phyloP scores from a whole-genome alignment of 257 asterid genomes.

The Solanum peruvianum region DNA sequence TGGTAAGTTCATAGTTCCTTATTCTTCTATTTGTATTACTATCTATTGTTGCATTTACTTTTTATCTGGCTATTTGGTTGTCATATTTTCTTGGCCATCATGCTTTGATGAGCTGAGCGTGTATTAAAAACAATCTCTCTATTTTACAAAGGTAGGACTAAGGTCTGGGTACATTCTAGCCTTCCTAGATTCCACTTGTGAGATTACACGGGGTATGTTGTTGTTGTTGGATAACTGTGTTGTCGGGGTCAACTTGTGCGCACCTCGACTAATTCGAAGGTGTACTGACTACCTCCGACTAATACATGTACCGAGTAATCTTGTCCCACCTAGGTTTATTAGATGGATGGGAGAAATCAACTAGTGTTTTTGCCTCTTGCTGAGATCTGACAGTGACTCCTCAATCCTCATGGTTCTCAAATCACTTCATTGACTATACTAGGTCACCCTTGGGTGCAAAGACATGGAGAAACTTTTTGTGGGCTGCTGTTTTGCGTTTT shows the following conservation, averaged over 20 bases:
- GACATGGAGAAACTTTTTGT: neutral
- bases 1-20: neutral
- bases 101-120: neutral
- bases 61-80: neutral
- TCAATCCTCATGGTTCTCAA: neutral
- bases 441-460: neutral
- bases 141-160: neutral
- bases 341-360: neutral
- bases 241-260: neutral
- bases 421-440: neutral
- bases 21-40: neutral
- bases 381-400: neutral
- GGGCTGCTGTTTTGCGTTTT: neutral
- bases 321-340: neutral
- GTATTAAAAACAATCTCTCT: neutral
- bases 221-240: neutral
- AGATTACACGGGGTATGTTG: neutral
- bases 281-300: neutral
- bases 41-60: neutral
- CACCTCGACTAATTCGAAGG: neutral
- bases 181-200: neutral
- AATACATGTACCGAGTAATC: neutral
- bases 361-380: neutral
- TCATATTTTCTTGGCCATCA: neutral
- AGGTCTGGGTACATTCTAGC: neutral